phyloP scores from a whole-genome alignment of 257 asterid species.

The Solanum stenotomum region DNA sequence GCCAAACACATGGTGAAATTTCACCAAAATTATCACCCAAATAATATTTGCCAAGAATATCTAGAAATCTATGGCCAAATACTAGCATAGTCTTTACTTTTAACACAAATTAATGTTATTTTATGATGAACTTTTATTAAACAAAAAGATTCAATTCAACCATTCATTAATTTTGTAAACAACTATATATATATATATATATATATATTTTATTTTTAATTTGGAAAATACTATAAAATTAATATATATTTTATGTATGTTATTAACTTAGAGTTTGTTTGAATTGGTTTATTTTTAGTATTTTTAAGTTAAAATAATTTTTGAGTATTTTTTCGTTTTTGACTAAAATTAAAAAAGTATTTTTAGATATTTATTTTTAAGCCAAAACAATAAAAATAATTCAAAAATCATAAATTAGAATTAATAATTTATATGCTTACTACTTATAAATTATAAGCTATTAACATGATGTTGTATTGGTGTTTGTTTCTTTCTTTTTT shows the following conservation, averaged over 20 bases:
- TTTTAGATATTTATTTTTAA: too few species aligned
- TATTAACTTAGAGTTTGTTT: neutral
- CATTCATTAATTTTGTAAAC: neutral
- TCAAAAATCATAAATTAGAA: rapidly evolving
- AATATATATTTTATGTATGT: neutral
- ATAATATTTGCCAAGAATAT: too few species aligned
- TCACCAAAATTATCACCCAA: too few species aligned
- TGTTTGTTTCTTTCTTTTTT: neutral
- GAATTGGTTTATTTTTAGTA: neutral
- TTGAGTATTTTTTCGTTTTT: neutral
- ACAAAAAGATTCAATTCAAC: neutral
- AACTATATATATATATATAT: too few species aligned
- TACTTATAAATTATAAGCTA: neutral
- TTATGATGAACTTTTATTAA: neutral
- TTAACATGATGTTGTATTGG: neutral
- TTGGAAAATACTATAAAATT: too few species aligned
- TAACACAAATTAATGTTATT: too few species aligned
- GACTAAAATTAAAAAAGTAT: neutral
- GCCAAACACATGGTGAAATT: too few species aligned
- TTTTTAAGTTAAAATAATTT: neutral
- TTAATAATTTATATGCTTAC: neutral
- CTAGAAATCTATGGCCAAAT: too few species aligned
- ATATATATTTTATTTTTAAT: too few species aligned
- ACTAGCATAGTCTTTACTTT: neutral
- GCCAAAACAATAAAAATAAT: too few species aligned